These are phyloP conservation scores for Globisporangium radiosum DNA, from an alignment of 352 stramenopile species.

Conservation along the genomic window DNA sequence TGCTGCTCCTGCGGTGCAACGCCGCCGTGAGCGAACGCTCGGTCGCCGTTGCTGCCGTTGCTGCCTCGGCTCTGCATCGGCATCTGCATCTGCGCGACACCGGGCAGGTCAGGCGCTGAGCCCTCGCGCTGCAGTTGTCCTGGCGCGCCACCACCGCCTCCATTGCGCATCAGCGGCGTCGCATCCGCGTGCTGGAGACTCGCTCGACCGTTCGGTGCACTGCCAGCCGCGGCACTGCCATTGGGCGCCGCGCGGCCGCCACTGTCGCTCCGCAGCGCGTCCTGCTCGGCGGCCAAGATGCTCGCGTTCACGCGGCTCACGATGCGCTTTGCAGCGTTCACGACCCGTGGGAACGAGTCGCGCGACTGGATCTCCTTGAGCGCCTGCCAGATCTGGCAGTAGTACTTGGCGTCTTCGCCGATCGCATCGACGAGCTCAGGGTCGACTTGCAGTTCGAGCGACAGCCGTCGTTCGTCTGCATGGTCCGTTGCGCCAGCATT, in stretches of 20 bases:
- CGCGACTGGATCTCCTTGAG: constrained; percentile 81
- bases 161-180: constrained; percentile 2
- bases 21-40: constrained; percentile 6
- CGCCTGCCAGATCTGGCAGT: constrained; percentile 80
- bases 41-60: constrained; percentile 3
- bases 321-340: constrained; percentile 51
- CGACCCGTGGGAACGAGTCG: constrained; percentile 82
- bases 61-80: constrained; percentile 10
- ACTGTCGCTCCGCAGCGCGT: constrained; percentile 23
- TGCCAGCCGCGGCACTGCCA: not conserved
- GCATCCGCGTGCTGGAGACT: not conserved
- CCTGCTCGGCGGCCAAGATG: constrained; percentile 49
- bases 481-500: not conserved
- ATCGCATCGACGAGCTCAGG: constrained; percentile 36
- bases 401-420: constrained; percentile 66
- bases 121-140: constrained; percentile 32
- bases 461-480: constrained; percentile 1
- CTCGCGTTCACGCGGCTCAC: constrained; percentile 58
- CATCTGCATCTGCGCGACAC: constrained; percentile 7
- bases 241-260: not conserved
- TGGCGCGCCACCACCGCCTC: constrained; percentile 8
- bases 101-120: constrained; percentile 23
- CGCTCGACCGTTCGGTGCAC: not conserved
- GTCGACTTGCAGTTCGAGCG: constrained; percentile 34
- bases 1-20: constrained; percentile 15